Evolutionary conservation across 108 stramenopile genomes (phyloP).

Genomic region (Skeletonema potamos): DNA sequence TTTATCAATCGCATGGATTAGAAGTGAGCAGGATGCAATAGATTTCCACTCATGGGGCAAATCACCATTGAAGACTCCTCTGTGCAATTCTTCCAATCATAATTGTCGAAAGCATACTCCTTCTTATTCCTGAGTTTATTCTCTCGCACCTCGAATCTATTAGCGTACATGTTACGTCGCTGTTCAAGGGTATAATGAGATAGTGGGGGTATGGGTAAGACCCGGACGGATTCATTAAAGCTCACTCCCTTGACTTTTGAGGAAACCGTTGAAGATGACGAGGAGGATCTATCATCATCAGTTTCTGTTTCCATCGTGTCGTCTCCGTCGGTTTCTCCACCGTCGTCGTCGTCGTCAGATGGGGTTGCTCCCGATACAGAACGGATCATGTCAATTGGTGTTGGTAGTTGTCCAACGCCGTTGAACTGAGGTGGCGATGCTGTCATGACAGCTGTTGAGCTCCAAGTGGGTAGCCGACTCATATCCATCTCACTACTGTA

Average conservation of each 20-base stretch:
- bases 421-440: not conserved
- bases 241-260: slow-evolving; percentile 21
- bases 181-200: slow-evolving; percentile 23
- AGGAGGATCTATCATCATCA: not conserved
- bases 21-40: slow-evolving; percentile 43
- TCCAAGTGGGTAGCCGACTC: not conserved
- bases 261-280: not conserved
- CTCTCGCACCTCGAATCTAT: slow-evolving; percentile 33
- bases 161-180: slow-evolving; percentile 30
- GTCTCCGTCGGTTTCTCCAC: not conserved
- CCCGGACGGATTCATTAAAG: slow-evolving; percentile 35
- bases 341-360: not conserved
- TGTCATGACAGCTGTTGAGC: not conserved
- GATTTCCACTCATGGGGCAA: slow-evolving; percentile 19
- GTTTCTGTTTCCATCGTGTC: not conserved
- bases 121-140: slow-evolving; percentile 49
- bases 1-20: not conserved
- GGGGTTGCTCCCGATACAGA: not conserved
- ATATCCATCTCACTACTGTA: not conserved
- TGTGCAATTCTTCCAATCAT: slow-evolving; percentile 51
- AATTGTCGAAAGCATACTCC: slow-evolving; percentile 39
- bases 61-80: slow-evolving; percentile 45
- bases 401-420: not conserved
- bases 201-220: slow-evolving; percentile 29
- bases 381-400: not conserved